Conservation (phyloP, 169 alveolate species). For the Cystoisospora suis region DNA sequence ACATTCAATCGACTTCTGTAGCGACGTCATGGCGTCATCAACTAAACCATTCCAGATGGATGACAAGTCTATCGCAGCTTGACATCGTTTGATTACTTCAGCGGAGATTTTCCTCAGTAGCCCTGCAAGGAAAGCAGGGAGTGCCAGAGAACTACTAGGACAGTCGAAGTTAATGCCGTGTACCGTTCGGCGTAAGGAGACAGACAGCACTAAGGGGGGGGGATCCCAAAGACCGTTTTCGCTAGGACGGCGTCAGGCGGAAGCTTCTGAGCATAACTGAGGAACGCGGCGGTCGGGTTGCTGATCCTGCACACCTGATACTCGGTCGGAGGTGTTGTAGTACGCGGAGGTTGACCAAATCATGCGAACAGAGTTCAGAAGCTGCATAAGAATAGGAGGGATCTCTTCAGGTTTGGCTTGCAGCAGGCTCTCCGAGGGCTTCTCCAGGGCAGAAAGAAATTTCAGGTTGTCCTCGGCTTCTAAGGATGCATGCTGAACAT, state of each 20-base stretch:
- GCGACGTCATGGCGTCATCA: slow-evolving; percentile 53
- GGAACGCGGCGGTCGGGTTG: too few relatives aligned
- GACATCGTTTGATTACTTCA: slow-evolving; percentile 89
- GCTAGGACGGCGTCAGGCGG: too few relatives aligned
- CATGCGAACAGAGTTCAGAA: slow-evolving; percentile 89
- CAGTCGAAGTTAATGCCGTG: neutral
- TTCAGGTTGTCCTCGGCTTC: slow-evolving; percentile 88
- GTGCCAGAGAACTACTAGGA: neutral
- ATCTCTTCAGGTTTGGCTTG: slow-evolving; percentile 87
- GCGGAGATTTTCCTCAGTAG: slow-evolving; percentile 90
- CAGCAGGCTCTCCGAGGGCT: slow-evolving; percentile 87
- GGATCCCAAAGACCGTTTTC: too few relatives aligned
- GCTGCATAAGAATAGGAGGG: slow-evolving; percentile 85
- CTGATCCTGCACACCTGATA: slow-evolving; percentile 65
- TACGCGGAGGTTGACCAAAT: slow-evolving; percentile 87
- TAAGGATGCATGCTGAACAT: slow-evolving; percentile 83
- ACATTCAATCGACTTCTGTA: slow-evolving; percentile 87
- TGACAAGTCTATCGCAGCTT: slow-evolving; percentile 84
- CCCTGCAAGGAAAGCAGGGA: slow-evolving; percentile 69
- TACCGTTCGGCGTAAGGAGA: too few relatives aligned
- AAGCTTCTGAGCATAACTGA: neutral
- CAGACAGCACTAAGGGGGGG: too few relatives aligned
- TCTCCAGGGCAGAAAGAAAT: slow-evolving; percentile 83
- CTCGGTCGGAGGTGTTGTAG: slow-evolving; percentile 87
- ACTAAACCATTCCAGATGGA: slow-evolving; percentile 84